Conservation (phyloP, 2,329 filamentous ascomycete genomes). For the Colletotrichum nymphaeae region DNA sequence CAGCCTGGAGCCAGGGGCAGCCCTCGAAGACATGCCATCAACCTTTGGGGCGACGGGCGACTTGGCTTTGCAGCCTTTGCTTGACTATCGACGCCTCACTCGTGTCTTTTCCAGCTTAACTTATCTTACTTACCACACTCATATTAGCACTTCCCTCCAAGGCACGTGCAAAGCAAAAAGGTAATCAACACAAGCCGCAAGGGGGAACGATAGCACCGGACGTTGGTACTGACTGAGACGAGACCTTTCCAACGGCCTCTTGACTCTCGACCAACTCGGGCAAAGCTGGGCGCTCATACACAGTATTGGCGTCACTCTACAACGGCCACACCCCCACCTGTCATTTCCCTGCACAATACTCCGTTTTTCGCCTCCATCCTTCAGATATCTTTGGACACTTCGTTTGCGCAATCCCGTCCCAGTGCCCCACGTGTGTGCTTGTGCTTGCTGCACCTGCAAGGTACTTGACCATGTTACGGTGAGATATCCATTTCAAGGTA, state of each 20-base stretch:
- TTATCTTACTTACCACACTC: too few relatives aligned
- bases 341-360: conserved; percentile 14
- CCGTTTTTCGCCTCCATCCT: not conserved
- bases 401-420: conserved; percentile 31
- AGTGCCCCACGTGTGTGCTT: conserved; percentile 10
- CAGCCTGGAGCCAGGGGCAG: conserved; percentile 20
- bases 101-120: not conserved
- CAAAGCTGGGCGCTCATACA: not conserved
- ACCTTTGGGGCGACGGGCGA: not conserved
- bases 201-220: not conserved
- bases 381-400: not conserved
- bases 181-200: too few relatives aligned
- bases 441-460: not conserved
- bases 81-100: not conserved
- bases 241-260: conserved; percentile 6
- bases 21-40: not conserved
- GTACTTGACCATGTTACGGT: not conserved
- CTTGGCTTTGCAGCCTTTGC: not conserved
- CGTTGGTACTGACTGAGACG: not conserved
- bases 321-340: not conserved
- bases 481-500: conserved; percentile 5
- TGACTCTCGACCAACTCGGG: not conserved
- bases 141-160: not conserved
- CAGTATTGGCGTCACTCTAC: not conserved
- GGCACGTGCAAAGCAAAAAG: too few relatives aligned